These are phyloP conservation scores for Neospermospora avenae DNA, from an alignment of 2,329 filamentous ascomycete genomes.

Conservation along the genomic window DNA sequence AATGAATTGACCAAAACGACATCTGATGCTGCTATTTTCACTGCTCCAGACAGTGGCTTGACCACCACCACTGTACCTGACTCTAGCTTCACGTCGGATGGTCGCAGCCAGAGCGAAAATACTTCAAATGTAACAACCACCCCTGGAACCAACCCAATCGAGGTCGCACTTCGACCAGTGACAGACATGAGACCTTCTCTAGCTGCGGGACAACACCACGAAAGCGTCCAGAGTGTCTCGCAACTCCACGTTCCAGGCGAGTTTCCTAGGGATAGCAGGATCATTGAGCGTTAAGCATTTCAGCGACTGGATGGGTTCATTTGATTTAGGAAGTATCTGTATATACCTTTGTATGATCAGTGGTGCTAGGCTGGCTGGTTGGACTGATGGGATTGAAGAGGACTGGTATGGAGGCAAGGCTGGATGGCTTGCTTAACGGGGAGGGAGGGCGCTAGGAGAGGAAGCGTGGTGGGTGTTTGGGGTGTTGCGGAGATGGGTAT, in stretches of 20 bases:
- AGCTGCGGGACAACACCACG: constrained; percentile 27
- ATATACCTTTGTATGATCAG: constrained; percentile 3
- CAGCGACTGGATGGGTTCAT: neutral
- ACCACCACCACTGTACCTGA: constrained; percentile 2
- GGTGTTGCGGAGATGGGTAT: neutral
- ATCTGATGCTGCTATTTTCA: constrained; percentile 19
- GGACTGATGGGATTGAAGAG: neutral
- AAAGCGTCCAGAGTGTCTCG: constrained; percentile 29
- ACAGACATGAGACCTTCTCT: constrained; percentile 22
- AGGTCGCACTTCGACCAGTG: constrained; percentile 16
- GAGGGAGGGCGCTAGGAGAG: too few relatives aligned
- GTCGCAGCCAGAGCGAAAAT: constrained; percentile 23
- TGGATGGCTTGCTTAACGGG: neutral
- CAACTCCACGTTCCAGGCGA: constrained; percentile 35
- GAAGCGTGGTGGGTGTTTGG: neutral
- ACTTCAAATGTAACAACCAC: neutral
- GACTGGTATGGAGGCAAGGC: neutral
- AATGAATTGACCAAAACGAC: too few relatives aligned
- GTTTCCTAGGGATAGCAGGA: constrained; percentile 22
- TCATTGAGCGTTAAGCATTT: neutral
- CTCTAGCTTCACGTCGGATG: constrained; percentile 23
- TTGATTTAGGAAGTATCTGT: neutral
- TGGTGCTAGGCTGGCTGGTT: neutral
- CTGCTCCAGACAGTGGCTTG: constrained; percentile 18
- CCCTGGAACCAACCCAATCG: constrained; percentile 4